Evolutionary conservation across 495 filamentous ascomycete species (phyloP), one percentile per base, ranked within the genome.

Genomic region (Sphaerosporella brunnea): DNA sequence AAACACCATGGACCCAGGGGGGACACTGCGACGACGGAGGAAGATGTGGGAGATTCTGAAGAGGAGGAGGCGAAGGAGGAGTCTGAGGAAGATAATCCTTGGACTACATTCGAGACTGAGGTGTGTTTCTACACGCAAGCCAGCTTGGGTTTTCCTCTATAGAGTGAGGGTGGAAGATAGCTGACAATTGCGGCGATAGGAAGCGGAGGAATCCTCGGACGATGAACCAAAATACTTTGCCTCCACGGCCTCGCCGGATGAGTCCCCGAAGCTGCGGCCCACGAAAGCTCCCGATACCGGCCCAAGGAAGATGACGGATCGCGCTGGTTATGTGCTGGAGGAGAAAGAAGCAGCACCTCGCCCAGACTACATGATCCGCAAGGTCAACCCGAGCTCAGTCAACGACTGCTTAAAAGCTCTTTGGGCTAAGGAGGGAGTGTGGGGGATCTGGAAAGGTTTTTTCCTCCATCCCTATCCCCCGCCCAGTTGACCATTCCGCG

Each of bases 391-490:
- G 2, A 46, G 45, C 26, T 44, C 53, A 4, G 45, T 61, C 8
- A 43, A 53, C n/a, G 57, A 61, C 16, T 49, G 51, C 25, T 24
- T 61, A 10, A 61, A 55, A 37, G 57, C 57, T 5, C 23, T 94
- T 9, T 96, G 87, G 86, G 66, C 72, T n/a, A 84, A 79, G 52
- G 90, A 92, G 61, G 82, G 83, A 5, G 79, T 79, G 5, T 85
- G 81, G 70, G 92, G 90, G 4, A 77, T 93, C 0, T 97, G 87
- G 86, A 95, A 95, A 66, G 84, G 79, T 82, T 78, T n/a, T n/a
- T 21, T 20, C 40, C 13, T 23, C 23, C 13, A 26, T 18, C 23
- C 40, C 37, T 40, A 10, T 44, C n/a, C n/a, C n/a, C n/a, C n/a
- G n/a, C n/a, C n/a, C n/a, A n/a, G n/a, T n/a, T n/a, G n/a, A n/a